phyloP scores from a whole-genome alignment of 345 rosid species.

The Eucalyptus urophylla region DNA sequence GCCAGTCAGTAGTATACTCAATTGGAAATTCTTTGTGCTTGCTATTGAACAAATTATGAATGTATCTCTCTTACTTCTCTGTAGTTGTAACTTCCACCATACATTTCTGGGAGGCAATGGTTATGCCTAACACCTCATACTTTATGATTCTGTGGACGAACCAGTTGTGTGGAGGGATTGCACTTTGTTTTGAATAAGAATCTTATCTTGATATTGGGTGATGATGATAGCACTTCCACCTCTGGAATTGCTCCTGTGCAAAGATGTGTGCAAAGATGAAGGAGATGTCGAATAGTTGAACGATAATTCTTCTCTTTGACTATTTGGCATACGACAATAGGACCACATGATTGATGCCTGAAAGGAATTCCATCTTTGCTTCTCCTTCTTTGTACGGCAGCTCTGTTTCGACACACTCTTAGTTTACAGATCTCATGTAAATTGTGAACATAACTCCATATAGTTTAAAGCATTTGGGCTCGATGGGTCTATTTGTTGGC shows the following conservation, averaged over 20 bases:
- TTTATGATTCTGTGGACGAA: not conserved
- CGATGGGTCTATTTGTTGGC: not conserved
- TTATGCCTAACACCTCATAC: not conserved
- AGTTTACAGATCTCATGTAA: not conserved
- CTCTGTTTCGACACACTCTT: not conserved
- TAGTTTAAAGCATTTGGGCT: not conserved
- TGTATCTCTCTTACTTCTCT: not conserved
- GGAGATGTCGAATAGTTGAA: not conserved
- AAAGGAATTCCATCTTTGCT: not conserved
- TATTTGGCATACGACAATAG: not conserved
- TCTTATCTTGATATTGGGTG: not conserved
- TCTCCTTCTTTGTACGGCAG: not conserved
- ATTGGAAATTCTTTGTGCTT: not conserved
- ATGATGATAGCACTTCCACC: not conserved
- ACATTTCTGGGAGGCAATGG: not conserved
- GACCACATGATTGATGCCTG: not conserved
- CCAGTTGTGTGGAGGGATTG: not conserved
- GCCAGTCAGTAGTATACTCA: not conserved
- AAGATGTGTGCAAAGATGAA: not conserved
- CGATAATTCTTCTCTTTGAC: not conserved
- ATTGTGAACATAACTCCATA: not conserved
- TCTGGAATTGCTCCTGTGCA: not conserved
- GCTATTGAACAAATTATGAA: not conserved
- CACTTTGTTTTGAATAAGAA: not conserved
- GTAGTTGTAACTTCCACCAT: not conserved